phyloP scores from a whole-genome alignment of 208 protist species.

The Trichomonas tenax region DNA sequence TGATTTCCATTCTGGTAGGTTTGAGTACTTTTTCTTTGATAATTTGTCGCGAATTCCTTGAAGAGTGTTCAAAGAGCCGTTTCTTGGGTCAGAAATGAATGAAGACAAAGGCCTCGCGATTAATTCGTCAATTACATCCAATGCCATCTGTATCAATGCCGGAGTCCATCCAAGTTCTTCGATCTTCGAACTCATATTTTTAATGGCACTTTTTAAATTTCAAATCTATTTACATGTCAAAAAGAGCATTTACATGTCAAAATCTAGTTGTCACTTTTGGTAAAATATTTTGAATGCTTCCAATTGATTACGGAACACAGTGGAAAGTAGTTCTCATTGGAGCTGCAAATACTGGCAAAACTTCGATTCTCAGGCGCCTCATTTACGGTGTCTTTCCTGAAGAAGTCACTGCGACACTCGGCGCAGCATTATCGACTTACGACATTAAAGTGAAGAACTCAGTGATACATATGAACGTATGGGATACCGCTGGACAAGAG shows the following conservation, averaged over 20 bases:
- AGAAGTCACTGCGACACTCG: neutral
- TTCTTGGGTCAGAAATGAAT: neutral
- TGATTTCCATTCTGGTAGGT: neutral
- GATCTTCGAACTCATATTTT: neutral
- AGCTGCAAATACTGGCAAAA: neutral
- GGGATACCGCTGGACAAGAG: conserved; percentile 20
- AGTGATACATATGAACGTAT: neutral
- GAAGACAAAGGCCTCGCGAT: neutral
- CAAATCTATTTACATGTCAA: no score
- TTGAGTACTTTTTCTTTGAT: neutral
- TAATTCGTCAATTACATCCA: neutral
- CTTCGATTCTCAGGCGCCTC: neutral
- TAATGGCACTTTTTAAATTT: no score
- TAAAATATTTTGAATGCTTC: neutral
- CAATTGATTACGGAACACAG: neutral
- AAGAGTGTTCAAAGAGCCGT: neutral
- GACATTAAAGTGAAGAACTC: neutral
- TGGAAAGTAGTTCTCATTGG: neutral
- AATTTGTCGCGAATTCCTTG: neutral
- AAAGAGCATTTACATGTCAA: no score
- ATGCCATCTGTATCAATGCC: neutral
- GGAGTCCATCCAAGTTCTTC: neutral
- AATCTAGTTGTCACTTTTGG: no score
- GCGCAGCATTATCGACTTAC: neutral
- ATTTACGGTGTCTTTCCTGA: neutral